Evolutionary conservation across 306 rosid species (phyloP).

Genomic region (Vigna mungo): DNA sequence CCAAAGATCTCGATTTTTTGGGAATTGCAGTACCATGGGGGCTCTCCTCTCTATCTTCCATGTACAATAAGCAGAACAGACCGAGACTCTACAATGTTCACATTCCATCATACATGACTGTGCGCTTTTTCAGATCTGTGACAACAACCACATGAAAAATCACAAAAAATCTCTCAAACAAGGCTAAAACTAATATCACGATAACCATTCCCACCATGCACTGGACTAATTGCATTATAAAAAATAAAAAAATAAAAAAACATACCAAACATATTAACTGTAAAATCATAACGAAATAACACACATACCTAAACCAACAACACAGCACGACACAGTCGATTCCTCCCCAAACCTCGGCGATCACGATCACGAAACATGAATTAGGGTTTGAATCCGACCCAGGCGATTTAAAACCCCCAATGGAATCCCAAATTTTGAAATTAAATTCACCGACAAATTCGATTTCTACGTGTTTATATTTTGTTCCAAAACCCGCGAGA

Average conservation of each 20-base stretch:
- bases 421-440: conserved; percentile 49
- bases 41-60: conserved; percentile 72
- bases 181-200: conserved; percentile 40
- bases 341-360: conserved; percentile 46
- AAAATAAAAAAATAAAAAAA: conserved; percentile 23
- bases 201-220: conserved; percentile 42
- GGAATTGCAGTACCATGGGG: conserved; percentile 64
- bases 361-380: conserved; percentile 49
- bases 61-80: conserved; percentile 59
- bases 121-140: conserved; percentile 72
- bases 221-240: conserved; percentile 19
- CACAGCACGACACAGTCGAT: conserved; percentile 38
- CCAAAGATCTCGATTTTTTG: conserved; percentile 77
- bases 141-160: conserved; percentile 21
- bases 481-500: conserved; percentile 50
- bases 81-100: conserved; percentile 61
- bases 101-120: conserved; percentile 72
- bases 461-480: neutral
- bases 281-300: conserved; percentile 33
- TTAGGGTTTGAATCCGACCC: conserved; percentile 51
- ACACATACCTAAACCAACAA: conserved; percentile 58
- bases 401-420: conserved; percentile 65
- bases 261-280: conserved; percentile 28
- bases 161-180: conserved; percentile 34
- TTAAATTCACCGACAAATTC: conserved; percentile 42